Conservation (phyloP, 2,329 filamentous ascomycete genomes). For the Curvularia sp. region DNA sequence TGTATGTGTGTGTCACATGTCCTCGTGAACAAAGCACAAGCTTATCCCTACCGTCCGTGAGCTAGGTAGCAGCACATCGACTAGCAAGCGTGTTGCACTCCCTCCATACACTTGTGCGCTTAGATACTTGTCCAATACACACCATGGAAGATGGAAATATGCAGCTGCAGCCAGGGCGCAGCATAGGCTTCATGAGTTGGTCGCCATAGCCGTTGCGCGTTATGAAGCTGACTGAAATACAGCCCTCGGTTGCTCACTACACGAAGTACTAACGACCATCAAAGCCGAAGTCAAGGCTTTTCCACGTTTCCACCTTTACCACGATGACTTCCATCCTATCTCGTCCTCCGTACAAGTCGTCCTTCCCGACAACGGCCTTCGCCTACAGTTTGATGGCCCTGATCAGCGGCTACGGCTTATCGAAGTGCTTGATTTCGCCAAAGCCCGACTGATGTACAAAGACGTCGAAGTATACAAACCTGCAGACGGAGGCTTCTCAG, state of each 20-base stretch:
- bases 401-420: conserved; percentile 91
- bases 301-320: conserved; percentile 81
- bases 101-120: background rate
- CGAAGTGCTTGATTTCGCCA: conserved; percentile 89
- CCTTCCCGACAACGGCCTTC: conserved; percentile 84
- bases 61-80: conserved; percentile 18
- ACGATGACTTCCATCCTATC: conserved; percentile 78
- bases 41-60: conserved; percentile 13
- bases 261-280: conserved; percentile 85
- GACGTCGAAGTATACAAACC: conserved; percentile 78
- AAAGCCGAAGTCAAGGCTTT: conserved; percentile 87
- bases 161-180: conserved; percentile 41
- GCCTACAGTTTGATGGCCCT: conserved; percentile 89
- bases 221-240: conserved; percentile 30
- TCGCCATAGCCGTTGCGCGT: background rate
- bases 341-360: conserved; percentile 75
- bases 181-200: conserved; percentile 53
- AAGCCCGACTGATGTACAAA: conserved; percentile 83
- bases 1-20: conserved; percentile 11
- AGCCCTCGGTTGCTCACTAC: conserved; percentile 90
- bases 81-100: conserved; percentile 9
- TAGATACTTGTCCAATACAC: background rate
- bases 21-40: conserved; percentile 42
- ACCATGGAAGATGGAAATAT: conserved; percentile 44
- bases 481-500: conserved; percentile 40